Evolutionary conservation across 345 rosid genomes (phyloP).

Genomic region (Psidium guajava): DNA sequence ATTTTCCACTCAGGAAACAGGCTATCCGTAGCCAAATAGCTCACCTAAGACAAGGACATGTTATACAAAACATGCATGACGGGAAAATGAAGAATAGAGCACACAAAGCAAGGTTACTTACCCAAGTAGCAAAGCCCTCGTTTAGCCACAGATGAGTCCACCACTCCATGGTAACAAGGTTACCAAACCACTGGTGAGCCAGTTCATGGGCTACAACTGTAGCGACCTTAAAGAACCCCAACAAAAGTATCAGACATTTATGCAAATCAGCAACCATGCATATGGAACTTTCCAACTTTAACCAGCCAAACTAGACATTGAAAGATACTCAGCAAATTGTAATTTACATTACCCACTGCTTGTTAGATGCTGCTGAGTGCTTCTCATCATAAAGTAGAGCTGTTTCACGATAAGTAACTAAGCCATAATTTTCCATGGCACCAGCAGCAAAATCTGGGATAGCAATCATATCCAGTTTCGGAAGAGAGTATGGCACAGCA

Average conservation of each 20-base stretch:
- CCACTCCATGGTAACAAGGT: slow-evolving; percentile 99
- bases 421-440: slow-evolving; percentile 98
- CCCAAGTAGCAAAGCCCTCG: slow-evolving; percentile 99
- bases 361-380: slow-evolving; percentile 96
- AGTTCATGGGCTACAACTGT: slow-evolving; percentile 97
- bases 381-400: slow-evolving; percentile 84
- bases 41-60: slow-evolving; percentile 45
- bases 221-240: slow-evolving; percentile 51
- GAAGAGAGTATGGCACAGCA: slow-evolving; percentile 80
- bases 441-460: slow-evolving; percentile 98
- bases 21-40: slow-evolving; percentile 88
- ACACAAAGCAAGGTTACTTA: slow-evolving; percentile 12
- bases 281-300: neutral
- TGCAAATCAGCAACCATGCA: neutral
- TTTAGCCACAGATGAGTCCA: slow-evolving; percentile 99
- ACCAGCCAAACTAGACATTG: neutral
- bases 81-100: neutral
- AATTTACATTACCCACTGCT: slow-evolving; percentile 58
- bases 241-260: neutral
- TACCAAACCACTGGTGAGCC: slow-evolving; percentile 99
- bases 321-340: neutral
- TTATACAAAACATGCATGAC: neutral
- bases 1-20: slow-evolving; percentile 96
- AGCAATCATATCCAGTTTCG: slow-evolving; percentile 95
- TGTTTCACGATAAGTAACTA: slow-evolving; percentile 90